Conservation (phyloP, 148 eudicot genomes). For the Chenopodium berlandieri region DNA sequence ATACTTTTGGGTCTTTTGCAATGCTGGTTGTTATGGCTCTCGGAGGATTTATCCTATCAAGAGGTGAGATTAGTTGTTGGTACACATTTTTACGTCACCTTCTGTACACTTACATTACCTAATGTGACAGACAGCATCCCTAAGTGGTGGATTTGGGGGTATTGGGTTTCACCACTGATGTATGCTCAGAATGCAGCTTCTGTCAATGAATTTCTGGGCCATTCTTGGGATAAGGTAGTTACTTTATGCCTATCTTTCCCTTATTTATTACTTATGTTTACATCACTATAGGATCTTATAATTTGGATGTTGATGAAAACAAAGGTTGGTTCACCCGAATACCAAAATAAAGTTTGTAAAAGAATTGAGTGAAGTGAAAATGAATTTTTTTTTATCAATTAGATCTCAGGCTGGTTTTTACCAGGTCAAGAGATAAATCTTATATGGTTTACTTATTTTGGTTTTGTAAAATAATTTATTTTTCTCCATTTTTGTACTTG, state of each 20-base stretch:
- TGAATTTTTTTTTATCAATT: not conserved
- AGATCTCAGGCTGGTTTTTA: not conserved
- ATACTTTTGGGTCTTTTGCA: conserved; percentile 93
- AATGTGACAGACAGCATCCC: conserved; percentile 36
- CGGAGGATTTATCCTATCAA: conserved; percentile 88
- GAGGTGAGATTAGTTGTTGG: conserved; percentile 46
- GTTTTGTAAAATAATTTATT: not conserved
- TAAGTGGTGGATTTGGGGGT: conserved; percentile 89
- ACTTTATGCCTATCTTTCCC: not conserved
- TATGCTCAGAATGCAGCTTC: conserved; percentile 99
- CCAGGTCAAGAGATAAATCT: too few relatives aligned
- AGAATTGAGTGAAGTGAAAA: not conserved
- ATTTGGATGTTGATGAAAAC: not conserved
- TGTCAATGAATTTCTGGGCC: conserved; percentile 89
- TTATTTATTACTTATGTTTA: not conserved
- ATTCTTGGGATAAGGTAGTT: conserved; percentile 84
- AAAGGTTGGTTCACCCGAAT: not conserved
- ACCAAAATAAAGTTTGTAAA: not conserved
- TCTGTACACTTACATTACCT: conserved; percentile 16
- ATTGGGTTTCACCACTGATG: conserved; percentile 99
- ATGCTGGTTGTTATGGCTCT: conserved; percentile 92
- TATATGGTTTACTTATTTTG: not conserved
- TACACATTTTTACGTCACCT: not conserved
- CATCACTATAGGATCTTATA: not conserved
- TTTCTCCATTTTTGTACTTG: too few relatives aligned